Percentiles rank a stretch among this genome's conserved stretches.
These are phyloP conservation scores for Mortierella claussenii DNA, from an alignment of 192 early-diverging fungal species.

Conservation along the genomic window DNA sequence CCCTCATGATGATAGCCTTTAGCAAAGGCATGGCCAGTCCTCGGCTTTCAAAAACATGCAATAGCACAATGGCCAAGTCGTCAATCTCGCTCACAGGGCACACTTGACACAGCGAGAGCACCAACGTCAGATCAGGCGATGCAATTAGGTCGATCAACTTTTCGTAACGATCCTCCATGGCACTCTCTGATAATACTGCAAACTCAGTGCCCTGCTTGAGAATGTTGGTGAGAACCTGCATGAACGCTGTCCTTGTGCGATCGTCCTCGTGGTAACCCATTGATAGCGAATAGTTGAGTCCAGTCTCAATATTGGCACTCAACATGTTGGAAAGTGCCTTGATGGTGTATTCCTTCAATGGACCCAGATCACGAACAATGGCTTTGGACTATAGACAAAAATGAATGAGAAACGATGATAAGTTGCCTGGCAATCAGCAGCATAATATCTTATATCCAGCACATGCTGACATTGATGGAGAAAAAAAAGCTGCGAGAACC, in stretches of 20 bases:
- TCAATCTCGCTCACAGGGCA: constrained; percentile 90
- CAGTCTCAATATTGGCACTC: constrained; percentile 92
- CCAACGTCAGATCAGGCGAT: constrained; percentile 79
- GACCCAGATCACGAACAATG: constrained; percentile 68
- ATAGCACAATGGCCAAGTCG: constrained; percentile 81
- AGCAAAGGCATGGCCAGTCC: constrained; percentile 78
- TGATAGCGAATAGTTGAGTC: constrained; percentile 87
- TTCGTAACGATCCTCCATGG: constrained; percentile 80
- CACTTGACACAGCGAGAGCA: constrained; percentile 85
- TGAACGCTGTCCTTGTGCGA: constrained; percentile 88
- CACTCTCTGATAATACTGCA: constrained; percentile 80
- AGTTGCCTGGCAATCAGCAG: too few relatives aligned
- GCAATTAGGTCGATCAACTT: constrained; percentile 79
- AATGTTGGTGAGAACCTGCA: constrained; percentile 93
- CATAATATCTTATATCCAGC: too few relatives aligned
- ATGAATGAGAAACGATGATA: not conserved
- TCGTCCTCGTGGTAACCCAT: constrained; percentile 94
- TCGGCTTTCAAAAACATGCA: constrained; percentile 83
- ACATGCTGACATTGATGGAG: too few relatives aligned
- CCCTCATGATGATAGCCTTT: constrained; percentile 83
- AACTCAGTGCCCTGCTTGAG: constrained; percentile 90
- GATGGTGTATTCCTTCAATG: constrained; percentile 88
- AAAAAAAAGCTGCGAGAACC: too few relatives aligned
- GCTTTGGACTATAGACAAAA: constrained; percentile 60
- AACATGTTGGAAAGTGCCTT: constrained; percentile 90